Conservation (phyloP, 192 early-diverging fungal species). For the Podila verticillata region DNA sequence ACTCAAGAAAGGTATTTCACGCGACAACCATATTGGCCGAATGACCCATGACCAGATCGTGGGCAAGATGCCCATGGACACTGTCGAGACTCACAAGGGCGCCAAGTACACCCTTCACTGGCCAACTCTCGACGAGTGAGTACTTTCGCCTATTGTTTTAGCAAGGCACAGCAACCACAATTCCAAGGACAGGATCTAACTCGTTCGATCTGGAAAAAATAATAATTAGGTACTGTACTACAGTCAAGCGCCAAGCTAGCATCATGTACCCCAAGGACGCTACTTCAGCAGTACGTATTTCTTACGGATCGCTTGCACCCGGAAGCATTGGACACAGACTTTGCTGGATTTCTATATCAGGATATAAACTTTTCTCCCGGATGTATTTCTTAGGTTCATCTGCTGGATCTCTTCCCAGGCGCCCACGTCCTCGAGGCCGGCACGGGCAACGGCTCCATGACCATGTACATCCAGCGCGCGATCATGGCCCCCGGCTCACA, state of each 20-base stretch:
- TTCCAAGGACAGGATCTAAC: too few relatives aligned
- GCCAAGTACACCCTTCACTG: conserved; percentile 32
- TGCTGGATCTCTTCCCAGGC: conserved; percentile 66
- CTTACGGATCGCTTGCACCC: too few relatives aligned
- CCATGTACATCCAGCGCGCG: conserved; percentile 67
- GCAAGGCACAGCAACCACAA: not conserved
- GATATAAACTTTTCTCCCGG: not conserved
- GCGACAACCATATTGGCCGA: conserved; percentile 22
- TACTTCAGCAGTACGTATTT: conserved; percentile 47
- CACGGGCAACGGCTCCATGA: conserved; percentile 73
- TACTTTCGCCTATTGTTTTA: not conserved
- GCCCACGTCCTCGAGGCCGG: conserved; percentile 72
- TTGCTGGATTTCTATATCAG: too few relatives aligned
- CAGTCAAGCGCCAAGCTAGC: conserved; percentile 38
- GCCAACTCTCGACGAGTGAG: conserved; percentile 47
- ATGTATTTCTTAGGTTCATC: conserved; percentile 30
- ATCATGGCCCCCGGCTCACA: conserved; percentile 46
- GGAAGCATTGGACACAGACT: not conserved
- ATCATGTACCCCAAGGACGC: conserved; percentile 80
- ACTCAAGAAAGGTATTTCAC: conserved; percentile 14
- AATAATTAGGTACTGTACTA: conserved; percentile 30
- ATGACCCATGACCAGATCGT: conserved; percentile 33
- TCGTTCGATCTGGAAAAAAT: not conserved
- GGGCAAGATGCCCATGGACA: conserved; percentile 23
- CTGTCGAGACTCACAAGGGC: conserved; percentile 23